These are phyloP conservation scores for Apiospora phragmitis DNA, from an alignment of 2,329 filamentous ascomycete species.

Conservation along the genomic window DNA sequence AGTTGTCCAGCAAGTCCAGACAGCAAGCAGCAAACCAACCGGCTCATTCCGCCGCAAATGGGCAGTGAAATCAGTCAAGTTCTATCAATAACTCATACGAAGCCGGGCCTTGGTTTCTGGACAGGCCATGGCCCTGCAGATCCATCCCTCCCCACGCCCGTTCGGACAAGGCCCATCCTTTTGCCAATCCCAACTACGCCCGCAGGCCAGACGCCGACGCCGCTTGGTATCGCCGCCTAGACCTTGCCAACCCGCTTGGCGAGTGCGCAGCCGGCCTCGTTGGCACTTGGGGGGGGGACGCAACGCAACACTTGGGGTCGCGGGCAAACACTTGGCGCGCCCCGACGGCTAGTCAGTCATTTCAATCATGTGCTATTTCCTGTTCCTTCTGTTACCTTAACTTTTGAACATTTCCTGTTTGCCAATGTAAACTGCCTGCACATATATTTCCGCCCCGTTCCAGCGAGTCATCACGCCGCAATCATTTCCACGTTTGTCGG, in stretches of 20 bases:
- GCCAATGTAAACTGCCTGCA: background rate
- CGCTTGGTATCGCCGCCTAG: slow-evolving; percentile 11
- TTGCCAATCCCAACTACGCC: background rate
- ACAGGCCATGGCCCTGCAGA: background rate
- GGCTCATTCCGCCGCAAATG: background rate
- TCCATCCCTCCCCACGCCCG: background rate
- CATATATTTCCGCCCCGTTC: background rate
- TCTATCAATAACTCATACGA: slow-evolving; percentile 1
- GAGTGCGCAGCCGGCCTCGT: background rate
- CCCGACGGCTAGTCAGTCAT: background rate
- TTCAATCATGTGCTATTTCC: background rate
- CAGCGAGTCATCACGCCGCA: background rate
- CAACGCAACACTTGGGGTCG: background rate
- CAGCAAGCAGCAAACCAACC: background rate
- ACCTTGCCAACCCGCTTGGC: slow-evolving; percentile 10
- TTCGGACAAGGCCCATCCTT: background rate
- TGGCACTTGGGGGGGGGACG: background rate
- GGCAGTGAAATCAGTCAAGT: background rate
- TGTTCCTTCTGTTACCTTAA: background rate
- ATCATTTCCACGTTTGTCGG: slow-evolving; percentile 2
- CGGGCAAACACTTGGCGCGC: background rate
- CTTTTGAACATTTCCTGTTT: background rate
- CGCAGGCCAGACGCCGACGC: background rate
- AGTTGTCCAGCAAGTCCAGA: background rate
- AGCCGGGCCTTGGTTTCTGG: background rate